Evolutionary conservation across 148 eudicot genomes (phyloP).

Genomic region (Heliosperma pusillum): DNA sequence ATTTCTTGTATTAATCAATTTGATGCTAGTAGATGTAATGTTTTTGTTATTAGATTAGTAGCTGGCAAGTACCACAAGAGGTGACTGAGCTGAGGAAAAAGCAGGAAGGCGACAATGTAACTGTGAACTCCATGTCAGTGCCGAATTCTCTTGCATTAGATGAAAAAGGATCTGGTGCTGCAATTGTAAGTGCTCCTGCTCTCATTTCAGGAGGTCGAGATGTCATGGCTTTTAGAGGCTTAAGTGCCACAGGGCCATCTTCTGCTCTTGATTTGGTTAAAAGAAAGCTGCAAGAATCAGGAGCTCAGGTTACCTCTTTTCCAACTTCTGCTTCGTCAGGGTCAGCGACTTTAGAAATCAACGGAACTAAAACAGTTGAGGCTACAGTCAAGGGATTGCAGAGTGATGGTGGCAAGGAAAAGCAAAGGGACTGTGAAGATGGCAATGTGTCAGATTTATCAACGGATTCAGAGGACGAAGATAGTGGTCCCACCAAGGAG

Average conservation of each 20-base stretch:
- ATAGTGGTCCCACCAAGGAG: conserved; percentile 79
- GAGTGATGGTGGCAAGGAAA: conserved; percentile 71
- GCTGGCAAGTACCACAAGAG: conserved; percentile 94
- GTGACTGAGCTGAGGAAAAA: conserved; percentile 69
- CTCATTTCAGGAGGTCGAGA: conserved; percentile 91
- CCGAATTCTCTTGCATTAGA: conserved; percentile 36
- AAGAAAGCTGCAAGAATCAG: conserved; percentile 92
- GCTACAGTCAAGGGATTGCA: conserved; percentile 51
- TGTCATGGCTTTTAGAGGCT: conserved; percentile 55
- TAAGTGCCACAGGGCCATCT: conserved; percentile 51
- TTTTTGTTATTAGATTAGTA: conserved; percentile 56
- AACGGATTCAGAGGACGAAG: conserved; percentile 93
- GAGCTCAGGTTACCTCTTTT: conserved; percentile 62
- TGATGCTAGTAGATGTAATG: conserved; percentile 1
- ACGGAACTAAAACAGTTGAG: conserved; percentile 69
- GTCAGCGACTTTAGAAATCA: conserved; percentile 41
- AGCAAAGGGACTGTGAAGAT: conserved; percentile 58
- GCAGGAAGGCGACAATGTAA: conserved; percentile 53
- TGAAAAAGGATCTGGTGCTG: conserved; percentile 60
- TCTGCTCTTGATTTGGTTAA: conserved; percentile 94
- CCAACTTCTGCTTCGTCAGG: conserved; percentile 45
- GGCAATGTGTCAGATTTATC: conserved; percentile 78
- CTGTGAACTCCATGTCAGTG: conserved; percentile 48
- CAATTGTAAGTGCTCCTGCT: conserved; percentile 82
- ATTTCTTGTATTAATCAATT: background rate